Conservation (phyloP, 169 alveolate species). For the Eimeria acervulina region DNA sequence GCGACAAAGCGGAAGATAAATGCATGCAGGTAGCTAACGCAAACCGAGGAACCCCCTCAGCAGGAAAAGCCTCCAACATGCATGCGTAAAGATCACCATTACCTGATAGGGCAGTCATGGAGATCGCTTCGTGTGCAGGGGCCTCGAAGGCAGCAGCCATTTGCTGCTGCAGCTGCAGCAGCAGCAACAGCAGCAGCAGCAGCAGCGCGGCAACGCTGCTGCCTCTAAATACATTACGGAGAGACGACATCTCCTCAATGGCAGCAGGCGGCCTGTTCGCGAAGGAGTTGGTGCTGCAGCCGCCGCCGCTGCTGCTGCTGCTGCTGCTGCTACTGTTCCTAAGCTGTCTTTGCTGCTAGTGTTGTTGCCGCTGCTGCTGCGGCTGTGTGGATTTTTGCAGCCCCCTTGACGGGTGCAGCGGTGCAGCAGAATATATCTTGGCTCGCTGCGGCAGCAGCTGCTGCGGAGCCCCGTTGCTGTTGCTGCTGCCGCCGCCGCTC, state of each 20-base stretch:
- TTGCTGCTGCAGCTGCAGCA: background rate
- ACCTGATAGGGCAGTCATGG: constrained; percentile 51
- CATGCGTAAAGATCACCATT: background rate
- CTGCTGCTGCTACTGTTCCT: no score
- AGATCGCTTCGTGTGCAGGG: constrained; percentile 43
- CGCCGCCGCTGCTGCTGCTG: no score
- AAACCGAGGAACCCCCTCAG: background rate
- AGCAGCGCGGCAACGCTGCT: no score
- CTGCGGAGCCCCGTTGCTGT: background rate
- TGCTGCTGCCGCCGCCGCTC: constrained; percentile 19
- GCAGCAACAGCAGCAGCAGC: no score
- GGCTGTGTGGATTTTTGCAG: background rate
- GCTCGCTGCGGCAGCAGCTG: constrained; percentile 7
- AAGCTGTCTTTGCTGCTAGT: background rate
- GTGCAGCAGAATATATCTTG: background rate
- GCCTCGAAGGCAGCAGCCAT: constrained; percentile 23
- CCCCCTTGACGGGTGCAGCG: background rate
- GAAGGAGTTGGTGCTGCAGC: background rate
- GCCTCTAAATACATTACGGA: background rate
- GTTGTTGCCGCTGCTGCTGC: background rate
- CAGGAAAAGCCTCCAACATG: background rate
- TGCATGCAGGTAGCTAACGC: no score
- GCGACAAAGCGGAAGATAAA: no score
- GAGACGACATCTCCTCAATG: background rate
- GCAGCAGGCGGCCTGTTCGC: constrained; percentile 19